Conservation (phyloP, 495 filamentous ascomycete species). For the Trichoderma reesei region DNA sequence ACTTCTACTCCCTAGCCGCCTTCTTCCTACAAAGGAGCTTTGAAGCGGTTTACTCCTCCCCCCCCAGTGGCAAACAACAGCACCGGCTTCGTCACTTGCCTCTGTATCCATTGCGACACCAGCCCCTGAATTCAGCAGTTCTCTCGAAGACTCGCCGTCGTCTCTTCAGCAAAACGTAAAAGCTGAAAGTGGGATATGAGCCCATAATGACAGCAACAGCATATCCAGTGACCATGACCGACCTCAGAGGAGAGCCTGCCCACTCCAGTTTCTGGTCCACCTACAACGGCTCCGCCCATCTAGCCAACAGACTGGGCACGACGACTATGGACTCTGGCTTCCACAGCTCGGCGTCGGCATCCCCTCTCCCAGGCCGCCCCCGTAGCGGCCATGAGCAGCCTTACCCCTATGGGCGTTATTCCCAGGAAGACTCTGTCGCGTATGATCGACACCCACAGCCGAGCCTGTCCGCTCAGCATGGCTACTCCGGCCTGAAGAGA, state of each 20-base stretch:
- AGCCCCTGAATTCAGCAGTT: background rate
- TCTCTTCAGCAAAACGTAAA: background rate
- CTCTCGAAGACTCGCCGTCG: background rate
- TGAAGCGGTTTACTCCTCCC: background rate
- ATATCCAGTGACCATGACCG: constrained; percentile 45
- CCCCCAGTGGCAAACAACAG: background rate
- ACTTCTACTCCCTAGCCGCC: background rate
- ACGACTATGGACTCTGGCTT: constrained; percentile 33
- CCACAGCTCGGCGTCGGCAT: constrained; percentile 27
- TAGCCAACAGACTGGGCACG: constrained; percentile 34
- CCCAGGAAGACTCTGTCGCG: constrained; percentile 34
- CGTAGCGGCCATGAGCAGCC: constrained; percentile 31
- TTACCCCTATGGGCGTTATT: constrained; percentile 34
- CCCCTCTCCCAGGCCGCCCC: constrained; percentile 35
- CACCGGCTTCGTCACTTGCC: background rate
- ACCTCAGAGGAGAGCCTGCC: constrained; percentile 42
- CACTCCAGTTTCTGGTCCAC: constrained; percentile 42
- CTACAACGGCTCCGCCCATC: constrained; percentile 39
- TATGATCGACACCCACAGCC: constrained; percentile 39
- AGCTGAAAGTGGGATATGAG: constrained; percentile 28
- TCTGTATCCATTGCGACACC: background rate
- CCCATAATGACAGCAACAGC: constrained; percentile 46
- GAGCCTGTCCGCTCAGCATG: constrained; percentile 39
- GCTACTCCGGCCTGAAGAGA: constrained; percentile 45
- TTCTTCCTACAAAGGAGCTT: background rate